phyloP scores from a whole-genome alignment of 345 rosid genomes.

The Linum usitatissimum region DNA sequence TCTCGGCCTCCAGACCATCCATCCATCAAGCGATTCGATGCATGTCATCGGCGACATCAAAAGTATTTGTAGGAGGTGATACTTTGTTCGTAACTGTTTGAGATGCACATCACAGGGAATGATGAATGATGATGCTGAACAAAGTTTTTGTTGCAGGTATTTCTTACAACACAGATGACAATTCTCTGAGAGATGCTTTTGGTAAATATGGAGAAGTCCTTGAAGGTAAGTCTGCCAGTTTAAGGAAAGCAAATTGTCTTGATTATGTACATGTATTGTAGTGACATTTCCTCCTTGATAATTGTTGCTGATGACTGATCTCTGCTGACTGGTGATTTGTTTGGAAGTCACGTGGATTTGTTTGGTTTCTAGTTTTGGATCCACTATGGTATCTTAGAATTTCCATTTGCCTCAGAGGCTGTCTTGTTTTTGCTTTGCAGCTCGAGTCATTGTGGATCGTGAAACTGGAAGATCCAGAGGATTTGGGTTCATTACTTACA shows the following conservation, averaged over 20 bases:
- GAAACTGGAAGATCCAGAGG: slow-evolving; percentile 92
- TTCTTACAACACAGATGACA: slow-evolving; percentile 54
- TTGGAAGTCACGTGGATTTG: too few relatives aligned
- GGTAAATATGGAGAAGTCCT: slow-evolving; percentile 68
- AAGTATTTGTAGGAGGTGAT: slow-evolving; percentile 79
- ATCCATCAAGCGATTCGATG: slow-evolving; percentile 58
- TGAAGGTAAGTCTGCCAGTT: slow-evolving; percentile 38
- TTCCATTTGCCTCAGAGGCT: neutral
- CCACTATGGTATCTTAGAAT: neutral
- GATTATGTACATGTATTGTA: neutral
- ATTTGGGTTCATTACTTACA: slow-evolving; percentile 72
- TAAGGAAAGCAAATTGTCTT: neutral
- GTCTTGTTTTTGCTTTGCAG: slow-evolving; percentile 23
- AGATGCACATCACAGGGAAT: neutral
- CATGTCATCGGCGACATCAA: slow-evolving; percentile 47
- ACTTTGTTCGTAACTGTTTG: neutral
- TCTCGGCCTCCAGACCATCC: slow-evolving; percentile 46
- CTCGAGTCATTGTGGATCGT: slow-evolving; percentile 73
- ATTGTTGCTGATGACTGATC: neutral
- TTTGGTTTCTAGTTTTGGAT: too few relatives aligned
- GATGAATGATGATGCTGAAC: neutral
- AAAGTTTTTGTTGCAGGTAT: slow-evolving; percentile 41
- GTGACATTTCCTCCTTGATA: neutral
- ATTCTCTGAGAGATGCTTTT: slow-evolving; percentile 55
- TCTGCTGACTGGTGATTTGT: too few relatives aligned